Percentiles rank a stretch among this genome's conserved stretches.
Evolutionary conservation across 345 rosid genomes (phyloP).

Genomic region (Melaleuca quinquenervia): DNA sequence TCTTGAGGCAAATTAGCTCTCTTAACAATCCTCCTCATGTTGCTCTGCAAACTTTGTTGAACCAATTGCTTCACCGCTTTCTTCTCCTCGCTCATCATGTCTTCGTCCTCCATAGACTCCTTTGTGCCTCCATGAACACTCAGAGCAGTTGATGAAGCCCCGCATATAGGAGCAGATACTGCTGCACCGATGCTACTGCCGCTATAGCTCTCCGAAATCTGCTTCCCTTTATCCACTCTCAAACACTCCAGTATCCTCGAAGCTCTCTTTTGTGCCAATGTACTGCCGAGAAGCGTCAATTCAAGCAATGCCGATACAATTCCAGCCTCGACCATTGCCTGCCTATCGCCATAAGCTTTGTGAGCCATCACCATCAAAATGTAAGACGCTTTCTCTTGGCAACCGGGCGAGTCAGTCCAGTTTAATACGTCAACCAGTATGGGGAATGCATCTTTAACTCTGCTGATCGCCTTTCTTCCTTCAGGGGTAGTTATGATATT

Average conservation of each 20-base stretch:
- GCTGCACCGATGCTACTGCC: conserved; percentile 47
- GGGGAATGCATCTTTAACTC: conserved; percentile 45
- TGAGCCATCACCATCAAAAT: conserved; percentile 92
- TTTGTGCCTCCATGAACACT: conserved; percentile 22
- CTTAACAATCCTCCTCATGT: conserved; percentile 83
- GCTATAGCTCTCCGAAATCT: conserved; percentile 44
- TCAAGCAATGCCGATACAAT: conserved; percentile 74
- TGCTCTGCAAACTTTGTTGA: conserved; percentile 85
- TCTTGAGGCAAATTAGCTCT: conserved; percentile 89
- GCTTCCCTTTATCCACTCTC: conserved; percentile 87
- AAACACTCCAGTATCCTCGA: conserved; percentile 78
- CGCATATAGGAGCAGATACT: conserved; percentile 81
- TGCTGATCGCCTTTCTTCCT: conserved; percentile 71
- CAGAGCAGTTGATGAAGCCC: conserved; percentile 42
- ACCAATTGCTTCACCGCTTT: conserved; percentile 84
- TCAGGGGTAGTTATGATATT: conserved; percentile 66
- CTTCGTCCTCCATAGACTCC: conserved; percentile 42
- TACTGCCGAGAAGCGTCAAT: conserved; percentile 77
- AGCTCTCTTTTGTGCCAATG: conserved; percentile 92
- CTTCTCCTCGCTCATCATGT: conserved; percentile 83
- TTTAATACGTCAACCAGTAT: conserved; percentile 76
- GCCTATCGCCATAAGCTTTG: conserved; percentile 75
- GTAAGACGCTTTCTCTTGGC: conserved; percentile 92
- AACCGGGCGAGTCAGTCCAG: conserved; percentile 83
- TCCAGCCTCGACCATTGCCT: conserved; percentile 91